Evolutionary conservation across 768 basidiomycete species (phyloP).

Genomic region (Porpolomopsis calyptriformis): DNA sequence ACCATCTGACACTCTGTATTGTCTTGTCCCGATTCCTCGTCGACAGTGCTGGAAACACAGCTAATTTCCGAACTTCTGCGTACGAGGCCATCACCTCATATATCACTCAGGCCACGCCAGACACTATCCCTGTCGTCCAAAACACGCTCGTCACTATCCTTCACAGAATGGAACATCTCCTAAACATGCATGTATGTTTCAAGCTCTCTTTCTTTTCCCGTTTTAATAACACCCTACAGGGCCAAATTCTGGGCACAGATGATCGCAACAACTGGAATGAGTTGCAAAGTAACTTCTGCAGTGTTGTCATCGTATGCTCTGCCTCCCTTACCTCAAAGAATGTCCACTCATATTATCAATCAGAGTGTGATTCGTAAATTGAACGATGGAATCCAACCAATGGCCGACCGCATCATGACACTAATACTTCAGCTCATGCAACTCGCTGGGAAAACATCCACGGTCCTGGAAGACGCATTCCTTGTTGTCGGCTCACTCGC

Average conservation of each 20-base stretch:
- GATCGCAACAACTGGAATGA: slow-evolving; percentile 99
- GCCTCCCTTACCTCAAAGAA: not conserved
- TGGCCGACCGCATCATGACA: slow-evolving; percentile 94
- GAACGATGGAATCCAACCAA: slow-evolving; percentile 68
- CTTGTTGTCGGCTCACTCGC: slow-evolving; percentile 84
- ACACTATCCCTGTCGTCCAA: slow-evolving; percentile 72
- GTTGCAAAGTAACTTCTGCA: slow-evolving; percentile 89
- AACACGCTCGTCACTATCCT: slow-evolving; percentile 75
- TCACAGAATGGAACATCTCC: slow-evolving; percentile 81
- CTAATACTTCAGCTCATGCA: slow-evolving; percentile 76
- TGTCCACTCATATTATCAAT: slow-evolving; percentile 5
- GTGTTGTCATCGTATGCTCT: slow-evolving; percentile 68
- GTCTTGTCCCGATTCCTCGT: not conserved
- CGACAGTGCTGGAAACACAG: slow-evolving; percentile 67
- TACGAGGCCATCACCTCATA: slow-evolving; percentile 93
- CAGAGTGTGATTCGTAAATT: slow-evolving; percentile 84
- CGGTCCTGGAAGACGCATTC: slow-evolving; percentile 93
- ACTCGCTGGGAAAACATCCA: slow-evolving; percentile 84
- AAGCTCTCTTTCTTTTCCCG: not conserved
- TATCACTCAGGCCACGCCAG: slow-evolving; percentile 67
- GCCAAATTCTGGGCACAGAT: slow-evolving; percentile 89
- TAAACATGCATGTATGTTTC: slow-evolving; percentile 63
- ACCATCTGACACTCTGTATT: not conserved
- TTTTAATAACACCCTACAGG: slow-evolving; percentile 30
- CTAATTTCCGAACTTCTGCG: slow-evolving; percentile 88